phyloP scores from a whole-genome alignment of 2,329 filamentous ascomycete species.

The Pseudogymnoascus sp. region DNA sequence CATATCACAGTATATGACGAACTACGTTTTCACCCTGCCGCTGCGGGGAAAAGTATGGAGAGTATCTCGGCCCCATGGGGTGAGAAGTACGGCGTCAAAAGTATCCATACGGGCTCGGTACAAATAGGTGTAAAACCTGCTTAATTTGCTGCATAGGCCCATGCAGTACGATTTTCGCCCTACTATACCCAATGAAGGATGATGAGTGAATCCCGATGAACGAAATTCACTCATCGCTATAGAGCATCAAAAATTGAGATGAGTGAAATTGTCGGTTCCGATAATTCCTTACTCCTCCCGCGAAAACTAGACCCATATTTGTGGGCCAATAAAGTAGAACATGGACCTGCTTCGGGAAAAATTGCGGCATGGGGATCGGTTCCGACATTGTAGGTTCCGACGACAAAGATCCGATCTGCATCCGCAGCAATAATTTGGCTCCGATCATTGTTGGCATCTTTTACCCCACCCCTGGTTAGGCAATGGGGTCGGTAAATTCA shows the following conservation, averaged over 20 bases:
- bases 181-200: neutral
- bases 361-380: neutral
- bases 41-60: neutral
- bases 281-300: neutral
- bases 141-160: neutral
- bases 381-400: neutral
- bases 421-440: neutral
- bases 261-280: neutral
- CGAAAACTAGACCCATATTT: neutral
- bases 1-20: neutral
- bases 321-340: neutral
- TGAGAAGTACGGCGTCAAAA: neutral
- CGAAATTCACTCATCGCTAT: neutral
- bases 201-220: neutral
- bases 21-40: neutral
- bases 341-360: neutral
- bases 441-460: neutral
- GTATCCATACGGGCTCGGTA: neutral
- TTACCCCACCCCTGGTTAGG: neutral
- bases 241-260: neutral
- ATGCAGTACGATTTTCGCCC: neutral
- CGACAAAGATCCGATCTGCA: neutral
- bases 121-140: neutral
- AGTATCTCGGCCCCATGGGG: neutral
- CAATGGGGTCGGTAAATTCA: neutral